Percentiles rank a stretch among this genome's conserved stretches.
phyloP scores from a whole-genome alignment of 108 stramenopile species.

The Mediolabrus comicus region DNA sequence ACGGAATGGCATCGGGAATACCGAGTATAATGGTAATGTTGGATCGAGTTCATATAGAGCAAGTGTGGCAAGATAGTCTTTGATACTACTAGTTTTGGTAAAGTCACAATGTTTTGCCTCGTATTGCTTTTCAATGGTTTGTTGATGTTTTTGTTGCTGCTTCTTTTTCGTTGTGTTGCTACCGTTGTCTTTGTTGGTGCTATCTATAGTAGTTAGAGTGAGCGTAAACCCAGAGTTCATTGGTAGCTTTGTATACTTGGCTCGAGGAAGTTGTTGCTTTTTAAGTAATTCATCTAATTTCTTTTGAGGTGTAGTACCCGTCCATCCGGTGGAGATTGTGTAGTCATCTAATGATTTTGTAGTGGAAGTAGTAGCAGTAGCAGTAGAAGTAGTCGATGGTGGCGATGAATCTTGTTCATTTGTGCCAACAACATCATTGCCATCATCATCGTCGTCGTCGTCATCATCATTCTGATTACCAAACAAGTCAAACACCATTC shows the following conservation, averaged over 20 bases:
- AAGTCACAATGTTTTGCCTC: conserved; percentile 13
- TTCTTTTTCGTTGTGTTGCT: conserved; percentile 18
- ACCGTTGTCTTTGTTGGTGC: not conserved
- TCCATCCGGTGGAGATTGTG: conserved; percentile 66
- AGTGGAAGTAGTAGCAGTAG: not conserved
- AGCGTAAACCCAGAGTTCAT: not conserved
- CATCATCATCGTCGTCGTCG: conserved; percentile 15
- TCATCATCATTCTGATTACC: not conserved
- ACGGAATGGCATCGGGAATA: conserved; percentile 66
- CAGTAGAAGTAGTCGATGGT: not conserved
- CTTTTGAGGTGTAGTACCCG: conserved; percentile 66
- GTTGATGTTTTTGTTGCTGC: not conserved
- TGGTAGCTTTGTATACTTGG: conserved; percentile 50
- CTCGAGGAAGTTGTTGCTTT: conserved; percentile 52
- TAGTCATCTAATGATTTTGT: conserved; percentile 10
- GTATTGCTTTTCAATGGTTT: conserved; percentile 3
- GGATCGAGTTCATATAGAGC: conserved; percentile 67
- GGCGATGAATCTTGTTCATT: conserved; percentile 1
- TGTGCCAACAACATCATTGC: conserved; percentile 15
- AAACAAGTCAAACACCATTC: conserved; percentile 1
- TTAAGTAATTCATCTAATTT: conserved; percentile 57
- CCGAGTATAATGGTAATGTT: conserved; percentile 48
- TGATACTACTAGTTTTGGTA: conserved; percentile 22
- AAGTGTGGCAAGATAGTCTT: conserved; percentile 57
- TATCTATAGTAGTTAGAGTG: not conserved